Evolutionary conservation across 2,329 filamentous ascomycete genomes (phyloP), one percentile per base, ranked within the genome.

Genomic region (Colletotrichum sp.): DNA sequence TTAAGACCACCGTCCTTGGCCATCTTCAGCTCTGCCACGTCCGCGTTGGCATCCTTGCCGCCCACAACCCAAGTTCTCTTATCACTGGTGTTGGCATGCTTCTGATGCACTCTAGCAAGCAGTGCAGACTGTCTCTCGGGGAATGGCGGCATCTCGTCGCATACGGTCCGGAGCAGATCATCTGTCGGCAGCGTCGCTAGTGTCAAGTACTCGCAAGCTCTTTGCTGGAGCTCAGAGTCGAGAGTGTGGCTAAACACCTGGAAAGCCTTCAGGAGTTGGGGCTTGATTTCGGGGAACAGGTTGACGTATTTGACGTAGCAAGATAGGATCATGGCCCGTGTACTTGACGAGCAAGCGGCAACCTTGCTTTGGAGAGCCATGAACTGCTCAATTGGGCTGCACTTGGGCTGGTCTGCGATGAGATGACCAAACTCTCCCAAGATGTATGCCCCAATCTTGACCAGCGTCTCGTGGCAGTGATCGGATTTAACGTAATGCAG

Each of bases 231-330:
- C 84, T 99, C 97, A 0, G 97, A 95, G 83, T 99, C 97, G 32
- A 98, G 89, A 0, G 96, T 98, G 83, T 98, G 96, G 83, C 95
- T 98, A 86, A 98, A 98, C 34, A 96, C 90, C 77, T 94, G 91
- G 87, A 99, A 99, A 9, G 98, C 94, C 79, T 95, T 94, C 61
- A 98, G 87, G 5, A 99, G 91, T 83, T 98, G 96, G 11, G 96
- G 95, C 85, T 98, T 98, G 86, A 99, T 98, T 84, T 99, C 98
- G 2, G 97, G 97, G 84, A 99, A 99, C 68, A 99, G 87, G 84
- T 99, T 99, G 86, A 99, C 95, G 80, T 96, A 99, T 86, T 99
- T 99, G 89, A 98, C 90, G 83, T 98, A 99, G 69, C 94, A 98
- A 1, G 96, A 98, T 61, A 99, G 87, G 55, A 99, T 94, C 90